phyloP scores from a whole-genome alignment of 345 rosid species.

The Eucalyptus cloeziana region DNA sequence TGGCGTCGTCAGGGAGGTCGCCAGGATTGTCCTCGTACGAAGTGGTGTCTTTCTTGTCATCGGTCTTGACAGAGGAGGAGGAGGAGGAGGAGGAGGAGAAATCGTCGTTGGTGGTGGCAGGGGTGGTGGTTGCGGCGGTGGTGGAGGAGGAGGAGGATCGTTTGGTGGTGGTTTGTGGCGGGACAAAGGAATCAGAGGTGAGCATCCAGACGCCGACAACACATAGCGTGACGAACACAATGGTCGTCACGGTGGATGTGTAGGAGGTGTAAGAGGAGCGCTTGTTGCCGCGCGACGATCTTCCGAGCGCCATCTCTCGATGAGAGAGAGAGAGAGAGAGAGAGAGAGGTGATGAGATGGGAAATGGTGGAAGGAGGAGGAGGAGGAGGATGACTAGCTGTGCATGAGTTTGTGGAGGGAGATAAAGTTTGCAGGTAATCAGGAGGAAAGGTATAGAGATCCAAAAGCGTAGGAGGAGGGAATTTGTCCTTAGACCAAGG shows the following conservation, averaged over 20 bases:
- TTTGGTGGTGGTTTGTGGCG: constrained; percentile 31
- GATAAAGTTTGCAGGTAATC: neutral
- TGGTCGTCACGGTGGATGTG: constrained; percentile 27
- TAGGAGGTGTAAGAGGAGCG: constrained; percentile 36
- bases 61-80: neutral
- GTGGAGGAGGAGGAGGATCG: neutral
- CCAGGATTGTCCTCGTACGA: constrained; percentile 77
- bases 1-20: constrained; percentile 72
- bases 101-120: neutral
- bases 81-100: neutral
- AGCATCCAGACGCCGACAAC: constrained; percentile 82
- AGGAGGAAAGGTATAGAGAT: neutral
- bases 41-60: constrained; percentile 10
- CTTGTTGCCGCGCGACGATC: constrained; percentile 38
- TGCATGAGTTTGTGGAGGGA: neutral
- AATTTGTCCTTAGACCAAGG: neutral
- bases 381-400: neutral
- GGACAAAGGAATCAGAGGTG: constrained; percentile 29
- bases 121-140: neutral
- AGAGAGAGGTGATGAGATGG: neutral
- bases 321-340: neutral
- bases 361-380: neutral
- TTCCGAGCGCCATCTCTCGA: constrained; percentile 34
- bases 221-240: constrained; percentile 53
- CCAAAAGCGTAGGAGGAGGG: neutral